Evolutionary conservation across 2,329 filamentous ascomycete species (phyloP), one percentile per base, ranked within the genome.

Genomic region (Microsporum canis): DNA sequence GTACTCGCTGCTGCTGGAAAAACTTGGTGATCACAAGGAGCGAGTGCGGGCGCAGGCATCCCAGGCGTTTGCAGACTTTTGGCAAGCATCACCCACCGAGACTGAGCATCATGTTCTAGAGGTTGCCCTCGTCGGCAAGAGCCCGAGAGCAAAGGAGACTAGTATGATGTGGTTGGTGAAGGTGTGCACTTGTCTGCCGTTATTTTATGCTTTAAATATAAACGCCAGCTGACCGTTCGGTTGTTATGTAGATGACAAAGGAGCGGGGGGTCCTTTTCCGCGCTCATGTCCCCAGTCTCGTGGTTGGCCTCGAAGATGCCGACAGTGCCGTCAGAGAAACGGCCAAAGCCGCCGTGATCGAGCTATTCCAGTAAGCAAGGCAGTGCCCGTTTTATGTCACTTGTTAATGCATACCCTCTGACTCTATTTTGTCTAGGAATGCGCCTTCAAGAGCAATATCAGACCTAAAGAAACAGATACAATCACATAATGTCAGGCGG

Each of bases 241-340:
- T 8, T 47, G 49, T n/a, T 38, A 58, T 63, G 41, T 70, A 90
- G 82, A 95, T 92, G 86, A 88, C 94, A 72, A 83, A 86, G 70
- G 87, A 89, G 60, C 83, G 91, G 62, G 85, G 84, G 43, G 78
- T 96, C 65, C 85, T 86, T 41, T 96, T 96, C 75, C 87, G 89
- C 64, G 79, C 78, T 68, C 96, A 95, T 71, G 91, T 95, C 1
- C 87, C 89, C 2, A 81, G 82, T 8, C 80, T 96, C 45, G 92
- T 96, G 77, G 87, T 89, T 60, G 82, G 94, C 66, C 81, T 96
- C 47, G 92, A 96, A 75, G 91, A 96, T 72, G 88, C 91, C 7
- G 92, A 96, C 72, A 87, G 88, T 57, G 86, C 85, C 74, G 91
- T 96, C 65, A 85, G 92, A 71, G 91, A 96, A 69, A 82, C 84